Evolutionary conservation across 2,329 filamentous ascomycete genomes (phyloP), one percentile per base, ranked within the genome.

Genomic region (Zalaria obscura): DNA sequence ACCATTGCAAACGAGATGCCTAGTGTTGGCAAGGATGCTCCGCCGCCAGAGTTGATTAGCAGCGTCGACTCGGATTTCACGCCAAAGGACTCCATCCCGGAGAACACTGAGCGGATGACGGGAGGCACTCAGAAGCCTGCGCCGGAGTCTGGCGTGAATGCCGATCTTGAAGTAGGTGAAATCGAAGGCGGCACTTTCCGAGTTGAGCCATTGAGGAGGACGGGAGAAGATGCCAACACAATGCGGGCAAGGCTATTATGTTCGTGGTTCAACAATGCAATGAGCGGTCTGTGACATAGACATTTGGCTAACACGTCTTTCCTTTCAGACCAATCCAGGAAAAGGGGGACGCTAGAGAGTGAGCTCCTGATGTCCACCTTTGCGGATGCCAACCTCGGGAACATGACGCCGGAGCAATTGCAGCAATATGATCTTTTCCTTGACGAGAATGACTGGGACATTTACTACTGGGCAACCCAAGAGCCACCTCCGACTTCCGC

Each of bases 391-490:
- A 73, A 93, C 63, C 78, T 98, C 25, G 68, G 71, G 35, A 67
- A 66, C 46, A 93, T 98, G 84, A 75, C 74, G 54, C 57, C 38
- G 52, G 43, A 48, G 32, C 41, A 48, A 60, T 33, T 60, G 60
- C 48, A 61, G 50, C 55, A 63, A 73, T 58, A 47, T 65, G 46
- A 48, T 26, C 39, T 42, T 40, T 48, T 48, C 43, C 46, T 48
- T 26, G 91, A 98, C 63, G 91, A 98, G 67, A 98, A 98, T 64
- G 91, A 98, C 68, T 98, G 91, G 91, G 91, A 98, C 61, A 95
- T 98, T 47, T 98, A 98, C 72, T 98, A 98, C 72, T 98, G 91
- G 91, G 86, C 84, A 3, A 98, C 91, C 10, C 91, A 98, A 63
- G 78, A 86, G 52, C 71, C 80, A 8, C 65, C 73, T 4, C 66